Evolutionary conservation across 2,329 filamentous ascomycete genomes (phyloP).

Genomic region (Aspergillus pseudoviridinutans): DNA sequence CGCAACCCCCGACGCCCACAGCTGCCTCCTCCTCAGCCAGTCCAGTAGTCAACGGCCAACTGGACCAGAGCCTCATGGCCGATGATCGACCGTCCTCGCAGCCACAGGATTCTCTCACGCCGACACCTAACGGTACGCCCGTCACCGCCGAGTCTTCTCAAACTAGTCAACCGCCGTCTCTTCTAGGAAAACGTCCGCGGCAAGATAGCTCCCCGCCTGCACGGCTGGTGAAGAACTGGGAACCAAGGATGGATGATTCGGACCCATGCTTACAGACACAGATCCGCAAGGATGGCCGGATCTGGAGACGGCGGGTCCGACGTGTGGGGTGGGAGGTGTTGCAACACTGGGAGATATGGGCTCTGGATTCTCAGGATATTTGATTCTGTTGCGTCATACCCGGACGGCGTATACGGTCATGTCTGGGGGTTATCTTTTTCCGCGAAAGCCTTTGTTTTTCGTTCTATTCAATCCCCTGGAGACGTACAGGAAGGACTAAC

Average conservation of each 20-base stretch:
- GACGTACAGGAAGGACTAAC: background rate
- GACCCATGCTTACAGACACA: conserved; percentile 7
- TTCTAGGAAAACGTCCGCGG: conserved; percentile 20
- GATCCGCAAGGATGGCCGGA: conserved; percentile 16
- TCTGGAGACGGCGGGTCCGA: conserved; percentile 31
- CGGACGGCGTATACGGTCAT: background rate
- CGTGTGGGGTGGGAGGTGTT: conserved; percentile 40
- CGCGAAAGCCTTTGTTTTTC: background rate
- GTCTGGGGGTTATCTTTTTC: background rate
- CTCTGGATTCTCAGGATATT: conserved; percentile 39
- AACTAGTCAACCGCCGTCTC: background rate
- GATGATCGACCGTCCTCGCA: background rate
- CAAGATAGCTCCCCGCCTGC: conserved; percentile 7
- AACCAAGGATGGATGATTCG: background rate
- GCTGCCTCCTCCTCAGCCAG: conserved; percentile 8
- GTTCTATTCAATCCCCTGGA: background rate
- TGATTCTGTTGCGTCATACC: conserved; percentile 7
- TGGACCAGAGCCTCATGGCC: background rate
- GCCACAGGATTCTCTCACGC: background rate
- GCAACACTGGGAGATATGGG: conserved; percentile 43
- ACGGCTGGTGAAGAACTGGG: background rate
- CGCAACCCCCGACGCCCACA: conserved; percentile 13
- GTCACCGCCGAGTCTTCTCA: background rate
- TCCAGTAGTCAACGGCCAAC: conserved; percentile 2
- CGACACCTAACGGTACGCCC: background rate